Conservation (phyloP, 768 basidiomycete species). For the Gyrodon lividus region DNA sequence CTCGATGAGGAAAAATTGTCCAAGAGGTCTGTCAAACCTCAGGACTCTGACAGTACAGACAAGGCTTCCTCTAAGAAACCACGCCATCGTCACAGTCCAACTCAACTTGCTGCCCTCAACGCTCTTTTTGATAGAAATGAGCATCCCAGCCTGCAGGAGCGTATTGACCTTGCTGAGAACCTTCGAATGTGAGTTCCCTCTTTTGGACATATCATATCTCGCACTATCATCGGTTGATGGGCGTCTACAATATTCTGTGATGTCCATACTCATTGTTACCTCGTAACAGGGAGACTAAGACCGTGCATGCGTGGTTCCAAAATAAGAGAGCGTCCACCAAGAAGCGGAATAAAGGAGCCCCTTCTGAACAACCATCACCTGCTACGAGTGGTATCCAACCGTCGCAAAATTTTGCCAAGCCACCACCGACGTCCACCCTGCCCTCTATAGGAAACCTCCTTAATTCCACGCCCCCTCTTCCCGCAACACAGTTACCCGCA, state of each 20-base stretch:
- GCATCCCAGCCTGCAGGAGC: slow-evolving; percentile 69
- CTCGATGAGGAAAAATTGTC: slow-evolving; percentile 26
- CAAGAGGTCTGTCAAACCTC: slow-evolving; percentile 22
- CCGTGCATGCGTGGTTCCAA: slow-evolving; percentile 85
- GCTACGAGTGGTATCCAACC: slow-evolving; percentile 24
- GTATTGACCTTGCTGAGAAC: slow-evolving; percentile 65
- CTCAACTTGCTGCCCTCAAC: slow-evolving; percentile 74
- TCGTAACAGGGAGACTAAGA: slow-evolving; percentile 71
- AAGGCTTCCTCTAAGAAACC: slow-evolving; percentile 58
- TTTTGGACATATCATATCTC: slow-evolving; percentile 26
- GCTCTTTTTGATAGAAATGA: slow-evolving; percentile 75
- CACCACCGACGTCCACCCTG: slow-evolving; percentile 30
- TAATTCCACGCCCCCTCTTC: slow-evolving; percentile 32
- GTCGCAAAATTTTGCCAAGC: slow-evolving; percentile 25
- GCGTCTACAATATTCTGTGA: slow-evolving; percentile 1
- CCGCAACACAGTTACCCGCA: slow-evolving; percentile 18
- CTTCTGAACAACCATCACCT: slow-evolving; percentile 31
- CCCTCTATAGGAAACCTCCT: slow-evolving; percentile 41
- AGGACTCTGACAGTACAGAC: slow-evolving; percentile 23
- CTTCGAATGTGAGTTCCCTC: slow-evolving; percentile 67
- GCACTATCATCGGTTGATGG: slow-evolving; percentile 17
- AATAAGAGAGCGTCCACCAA: slow-evolving; percentile 83
- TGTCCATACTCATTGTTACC: slow-evolving; percentile 11
- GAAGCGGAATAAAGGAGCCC: slow-evolving; percentile 55
- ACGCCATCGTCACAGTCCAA: slow-evolving; percentile 71